These are phyloP conservation scores for Penicillium sp. DNA, from an alignment of 2,329 filamentous ascomycete genomes.

Conservation along the genomic window DNA sequence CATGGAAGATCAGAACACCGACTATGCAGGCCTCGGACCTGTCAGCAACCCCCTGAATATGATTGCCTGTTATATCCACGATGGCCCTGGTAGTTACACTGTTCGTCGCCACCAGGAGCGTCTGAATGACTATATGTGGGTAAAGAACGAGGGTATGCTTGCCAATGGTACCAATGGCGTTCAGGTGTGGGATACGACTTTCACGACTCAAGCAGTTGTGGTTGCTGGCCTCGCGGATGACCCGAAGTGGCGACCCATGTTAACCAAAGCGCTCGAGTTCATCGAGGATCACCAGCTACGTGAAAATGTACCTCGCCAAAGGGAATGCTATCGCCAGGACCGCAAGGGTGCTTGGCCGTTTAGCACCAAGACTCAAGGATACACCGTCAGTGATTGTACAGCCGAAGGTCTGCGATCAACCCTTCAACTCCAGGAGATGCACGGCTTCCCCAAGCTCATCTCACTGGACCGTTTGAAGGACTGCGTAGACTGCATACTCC, in stretches of 20 bases:
- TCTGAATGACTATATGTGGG: slow-evolving; percentile 85
- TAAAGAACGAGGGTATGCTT: slow-evolving; percentile 90
- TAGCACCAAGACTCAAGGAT: slow-evolving; percentile 89
- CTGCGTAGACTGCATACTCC: slow-evolving; percentile 85
- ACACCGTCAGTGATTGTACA: slow-evolving; percentile 93
- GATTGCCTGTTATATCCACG: slow-evolving; percentile 80
- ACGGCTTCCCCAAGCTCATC: slow-evolving; percentile 74
- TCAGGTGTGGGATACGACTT: slow-evolving; percentile 95
- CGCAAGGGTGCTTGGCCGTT: slow-evolving; percentile 96
- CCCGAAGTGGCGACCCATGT: slow-evolving; percentile 78
- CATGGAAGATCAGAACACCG: slow-evolving; percentile 92
- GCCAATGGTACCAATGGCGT: slow-evolving; percentile 98
- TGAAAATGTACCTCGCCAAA: slow-evolving; percentile 77
- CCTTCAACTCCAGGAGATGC: slow-evolving; percentile 78
- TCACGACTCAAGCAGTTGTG: slow-evolving; percentile 80
- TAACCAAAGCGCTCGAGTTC: slow-evolving; percentile 79
- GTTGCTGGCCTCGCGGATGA: slow-evolving; percentile 79
- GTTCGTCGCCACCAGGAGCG: slow-evolving; percentile 79
- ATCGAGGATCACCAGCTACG: slow-evolving; percentile 90
- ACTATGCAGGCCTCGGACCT: slow-evolving; percentile 82
- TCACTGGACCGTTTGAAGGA: slow-evolving; percentile 80
- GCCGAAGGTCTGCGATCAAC: slow-evolving; percentile 88
- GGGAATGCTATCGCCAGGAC: slow-evolving; percentile 83
- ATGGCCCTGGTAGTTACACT: slow-evolving; percentile 74
- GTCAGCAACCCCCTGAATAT: slow-evolving; percentile 91